Conservation (phyloP, 2,329 filamentous ascomycete species). For the Aspergillus clavatus region DNA sequence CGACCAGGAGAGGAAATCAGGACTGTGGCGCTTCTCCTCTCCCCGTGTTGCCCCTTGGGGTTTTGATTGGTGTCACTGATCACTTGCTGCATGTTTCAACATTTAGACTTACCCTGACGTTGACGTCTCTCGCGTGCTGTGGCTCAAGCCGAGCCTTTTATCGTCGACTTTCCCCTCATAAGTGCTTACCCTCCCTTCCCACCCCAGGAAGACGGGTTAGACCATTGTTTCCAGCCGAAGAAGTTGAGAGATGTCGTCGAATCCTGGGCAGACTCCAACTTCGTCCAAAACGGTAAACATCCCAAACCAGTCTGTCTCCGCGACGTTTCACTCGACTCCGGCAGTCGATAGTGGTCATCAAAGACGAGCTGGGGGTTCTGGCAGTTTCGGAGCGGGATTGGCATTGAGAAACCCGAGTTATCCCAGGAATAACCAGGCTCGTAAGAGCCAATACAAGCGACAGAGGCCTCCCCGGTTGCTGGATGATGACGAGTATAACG, state of each 20-base stretch:
- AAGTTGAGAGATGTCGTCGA: conserved; percentile 38
- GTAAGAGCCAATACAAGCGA: conserved; percentile 77
- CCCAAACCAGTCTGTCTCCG: conserved; percentile 29
- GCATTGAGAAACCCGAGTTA: conserved; percentile 35
- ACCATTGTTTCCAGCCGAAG: not conserved
- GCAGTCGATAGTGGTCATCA: conserved; percentile 34
- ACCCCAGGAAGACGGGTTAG: not conserved
- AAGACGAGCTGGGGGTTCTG: conserved; percentile 39
- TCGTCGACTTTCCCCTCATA: conserved; percentile 16
- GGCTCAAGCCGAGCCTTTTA: conserved; percentile 14
- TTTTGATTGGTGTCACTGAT: conserved; percentile 3
- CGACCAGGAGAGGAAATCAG: conserved; percentile 16
- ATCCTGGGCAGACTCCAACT: conserved; percentile 31
- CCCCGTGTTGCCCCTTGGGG: conserved; percentile 13
- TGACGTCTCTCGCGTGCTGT: conserved; percentile 9
- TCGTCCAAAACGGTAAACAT: conserved; percentile 39
- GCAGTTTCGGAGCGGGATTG: conserved; percentile 37
- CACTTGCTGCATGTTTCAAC: not conserved
- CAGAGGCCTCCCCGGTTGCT: conserved; percentile 68
- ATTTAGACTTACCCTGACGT: not conserved
- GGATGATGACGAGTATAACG: conserved; percentile 83
- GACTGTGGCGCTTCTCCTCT: conserved; percentile 16
- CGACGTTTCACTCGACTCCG: conserved; percentile 30
- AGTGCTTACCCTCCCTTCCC: conserved; percentile 7
- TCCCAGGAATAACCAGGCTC: conserved; percentile 66